Evolutionary conservation across 2,329 filamentous ascomycete species (phyloP).

Genomic region (Colletotrichum spaethianum): DNA sequence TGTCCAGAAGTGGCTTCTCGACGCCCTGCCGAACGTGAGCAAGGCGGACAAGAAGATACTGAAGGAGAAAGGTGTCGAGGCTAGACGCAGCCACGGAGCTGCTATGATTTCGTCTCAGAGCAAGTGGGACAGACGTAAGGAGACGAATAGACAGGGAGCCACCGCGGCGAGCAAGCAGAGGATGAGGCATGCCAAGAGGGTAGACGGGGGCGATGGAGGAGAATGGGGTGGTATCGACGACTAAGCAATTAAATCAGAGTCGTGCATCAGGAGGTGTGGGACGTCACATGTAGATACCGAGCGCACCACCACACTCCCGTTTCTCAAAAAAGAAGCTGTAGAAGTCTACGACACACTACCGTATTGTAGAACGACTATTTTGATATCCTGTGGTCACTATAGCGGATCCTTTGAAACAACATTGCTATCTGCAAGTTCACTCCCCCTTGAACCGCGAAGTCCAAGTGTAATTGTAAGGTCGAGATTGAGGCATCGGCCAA

Average conservation of each 20-base stretch:
- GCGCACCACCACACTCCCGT: not conserved
- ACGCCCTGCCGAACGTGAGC: constrained; percentile 85
- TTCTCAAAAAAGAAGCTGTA: not conserved
- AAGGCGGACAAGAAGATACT: constrained; percentile 89
- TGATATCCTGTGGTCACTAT: not conserved
- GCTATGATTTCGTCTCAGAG: constrained; percentile 87
- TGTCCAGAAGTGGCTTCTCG: constrained; percentile 88
- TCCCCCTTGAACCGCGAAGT: too few species aligned
- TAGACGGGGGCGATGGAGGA: constrained; percentile 49
- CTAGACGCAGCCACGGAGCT: constrained; percentile 64
- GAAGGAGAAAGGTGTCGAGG: constrained; percentile 86
- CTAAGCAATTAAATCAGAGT: constrained; percentile 42
- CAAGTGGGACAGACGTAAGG: constrained; percentile 78
- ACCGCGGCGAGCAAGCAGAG: constrained; percentile 73
- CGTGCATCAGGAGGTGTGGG: not conserved
- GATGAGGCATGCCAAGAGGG: constrained; percentile 51
- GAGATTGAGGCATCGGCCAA: not conserved
- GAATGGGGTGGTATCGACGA: constrained; percentile 67
- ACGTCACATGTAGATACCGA: constrained; percentile 3
- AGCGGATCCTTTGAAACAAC: not conserved
- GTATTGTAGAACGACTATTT: not conserved
- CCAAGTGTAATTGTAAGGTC: too few species aligned
- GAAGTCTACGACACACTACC: not conserved
- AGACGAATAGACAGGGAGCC: constrained; percentile 76
- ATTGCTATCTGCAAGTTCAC: too few species aligned